Conservation (phyloP, 495 filamentous ascomycete genomes). For the Aspergillus wentii region DNA sequence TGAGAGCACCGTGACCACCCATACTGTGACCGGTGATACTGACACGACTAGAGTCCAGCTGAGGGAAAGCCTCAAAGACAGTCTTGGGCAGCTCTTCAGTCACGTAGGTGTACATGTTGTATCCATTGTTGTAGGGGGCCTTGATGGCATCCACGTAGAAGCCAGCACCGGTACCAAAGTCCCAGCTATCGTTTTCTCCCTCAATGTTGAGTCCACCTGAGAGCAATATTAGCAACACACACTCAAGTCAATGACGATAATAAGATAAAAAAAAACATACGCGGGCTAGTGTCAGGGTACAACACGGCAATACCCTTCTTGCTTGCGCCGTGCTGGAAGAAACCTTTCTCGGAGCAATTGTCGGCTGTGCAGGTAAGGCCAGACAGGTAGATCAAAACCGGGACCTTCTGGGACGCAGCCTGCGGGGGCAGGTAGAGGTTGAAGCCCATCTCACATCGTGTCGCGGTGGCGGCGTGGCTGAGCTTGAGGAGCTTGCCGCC, state of each 20-base stretch:
- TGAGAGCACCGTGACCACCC: constrained; percentile 94
- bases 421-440: constrained; percentile 65
- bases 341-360: constrained; percentile 92
- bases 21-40: constrained; percentile 91
- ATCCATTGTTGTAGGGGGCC: constrained; percentile 65
- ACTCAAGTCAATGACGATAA: background rate
- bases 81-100: constrained; percentile 72
- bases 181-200: constrained; percentile 79
- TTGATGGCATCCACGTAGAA: constrained; percentile 93
- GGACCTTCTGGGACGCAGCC: constrained; percentile 56
- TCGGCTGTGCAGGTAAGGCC: constrained; percentile 94
- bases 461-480: constrained; percentile 68
- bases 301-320: constrained; percentile 79
- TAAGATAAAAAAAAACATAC: constrained; percentile 37
- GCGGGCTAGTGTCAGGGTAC: constrained; percentile 91
- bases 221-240: background rate
- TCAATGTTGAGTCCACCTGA: constrained; percentile 65
- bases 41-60: constrained; percentile 62
- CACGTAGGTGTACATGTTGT: constrained; percentile 93
- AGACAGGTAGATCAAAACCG: constrained; percentile 90
- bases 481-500: constrained; percentile 95
- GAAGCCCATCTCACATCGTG: constrained; percentile 61
- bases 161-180: constrained; percentile 86
- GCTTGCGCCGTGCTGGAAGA: constrained; percentile 79
- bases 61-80: constrained; percentile 60